Percentiles rank a stretch among this genome's conserved stretches.
phyloP scores from a whole-genome alignment of 176 grass and related monocot species.

The Ensete glaucum region DNA sequence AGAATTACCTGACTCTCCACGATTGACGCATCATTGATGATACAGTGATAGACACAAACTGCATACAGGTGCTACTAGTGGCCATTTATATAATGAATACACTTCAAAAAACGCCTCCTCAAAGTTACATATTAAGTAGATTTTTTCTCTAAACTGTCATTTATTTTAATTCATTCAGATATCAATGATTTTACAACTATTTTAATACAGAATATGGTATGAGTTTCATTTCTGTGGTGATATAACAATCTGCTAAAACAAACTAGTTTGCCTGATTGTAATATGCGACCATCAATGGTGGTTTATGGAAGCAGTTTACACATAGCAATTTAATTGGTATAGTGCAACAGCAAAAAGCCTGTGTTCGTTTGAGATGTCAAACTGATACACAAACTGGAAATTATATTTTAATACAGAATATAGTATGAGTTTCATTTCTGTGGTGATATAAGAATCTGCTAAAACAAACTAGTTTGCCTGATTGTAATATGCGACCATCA shows the following conservation, averaged over 20 bases:
- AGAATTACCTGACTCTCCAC: too few relatives aligned
- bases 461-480: neutral
- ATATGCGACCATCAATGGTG: neutral
- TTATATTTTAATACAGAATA: neutral
- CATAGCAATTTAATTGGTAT: neutral
- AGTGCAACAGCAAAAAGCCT: neutral
- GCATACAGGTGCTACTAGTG: too few relatives aligned
- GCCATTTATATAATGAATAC: too few relatives aligned
- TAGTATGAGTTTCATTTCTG: neutral
- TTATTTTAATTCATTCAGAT: neutral
- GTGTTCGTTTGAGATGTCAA: neutral
- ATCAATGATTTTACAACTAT: neutral
- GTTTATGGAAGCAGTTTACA: neutral
- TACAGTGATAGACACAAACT: too few relatives aligned
- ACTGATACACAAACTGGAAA: neutral
- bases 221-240: neutral
- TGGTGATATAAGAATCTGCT: too few relatives aligned
- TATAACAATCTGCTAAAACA: too few relatives aligned
- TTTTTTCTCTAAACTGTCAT: too few relatives aligned
- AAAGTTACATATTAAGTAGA: too few relatives aligned
- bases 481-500: neutral
- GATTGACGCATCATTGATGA: too few relatives aligned
- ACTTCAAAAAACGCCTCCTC: too few relatives aligned
- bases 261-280: neutral
- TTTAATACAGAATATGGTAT: neutral